These are phyloP conservation scores for Linderina pennispora DNA, from an alignment of 192 early-diverging fungal species.

Conservation along the genomic window DNA sequence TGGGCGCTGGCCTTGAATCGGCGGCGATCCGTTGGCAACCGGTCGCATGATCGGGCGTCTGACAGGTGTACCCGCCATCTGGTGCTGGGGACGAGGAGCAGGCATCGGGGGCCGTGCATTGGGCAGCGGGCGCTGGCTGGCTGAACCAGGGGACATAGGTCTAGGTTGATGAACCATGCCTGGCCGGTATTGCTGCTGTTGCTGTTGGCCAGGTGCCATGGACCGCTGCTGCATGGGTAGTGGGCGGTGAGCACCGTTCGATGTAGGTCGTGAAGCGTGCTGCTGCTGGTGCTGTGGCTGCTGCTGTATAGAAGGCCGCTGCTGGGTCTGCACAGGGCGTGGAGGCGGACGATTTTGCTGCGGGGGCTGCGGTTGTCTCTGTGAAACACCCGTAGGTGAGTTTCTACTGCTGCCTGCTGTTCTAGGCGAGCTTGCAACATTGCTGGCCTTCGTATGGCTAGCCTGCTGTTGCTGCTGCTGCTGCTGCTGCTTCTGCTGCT, in stretches of 20 bases:
- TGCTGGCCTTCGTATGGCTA: too few species aligned
- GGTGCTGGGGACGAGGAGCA: too few species aligned
- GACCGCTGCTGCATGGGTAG: neutral
- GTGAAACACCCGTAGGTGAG: neutral
- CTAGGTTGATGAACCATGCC: too few species aligned
- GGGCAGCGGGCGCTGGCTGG: too few species aligned
- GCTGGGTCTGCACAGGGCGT: neutral
- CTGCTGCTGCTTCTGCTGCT: slow-evolving; percentile 7
- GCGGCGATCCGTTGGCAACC: too few species aligned
- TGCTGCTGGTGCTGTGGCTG: neutral
- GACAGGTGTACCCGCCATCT: too few species aligned
- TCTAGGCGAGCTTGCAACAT: neutral
- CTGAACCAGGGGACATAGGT: too few species aligned
- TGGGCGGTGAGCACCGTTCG: neutral
- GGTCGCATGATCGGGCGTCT: too few species aligned
- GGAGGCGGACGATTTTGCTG: neutral
- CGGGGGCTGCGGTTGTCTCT: neutral
- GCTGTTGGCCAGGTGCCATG: too few species aligned
- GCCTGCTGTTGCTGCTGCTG: neutral
- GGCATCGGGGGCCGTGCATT: too few species aligned
- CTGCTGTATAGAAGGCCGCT: neutral
- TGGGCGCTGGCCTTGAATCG: too few species aligned
- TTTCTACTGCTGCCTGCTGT: slow-evolving; percentile 6
- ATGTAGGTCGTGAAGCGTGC: neutral
- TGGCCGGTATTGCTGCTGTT: too few species aligned